phyloP scores from a whole-genome alignment of 371 early-diverging fungal genomes.

The Mortierella sp. region DNA sequence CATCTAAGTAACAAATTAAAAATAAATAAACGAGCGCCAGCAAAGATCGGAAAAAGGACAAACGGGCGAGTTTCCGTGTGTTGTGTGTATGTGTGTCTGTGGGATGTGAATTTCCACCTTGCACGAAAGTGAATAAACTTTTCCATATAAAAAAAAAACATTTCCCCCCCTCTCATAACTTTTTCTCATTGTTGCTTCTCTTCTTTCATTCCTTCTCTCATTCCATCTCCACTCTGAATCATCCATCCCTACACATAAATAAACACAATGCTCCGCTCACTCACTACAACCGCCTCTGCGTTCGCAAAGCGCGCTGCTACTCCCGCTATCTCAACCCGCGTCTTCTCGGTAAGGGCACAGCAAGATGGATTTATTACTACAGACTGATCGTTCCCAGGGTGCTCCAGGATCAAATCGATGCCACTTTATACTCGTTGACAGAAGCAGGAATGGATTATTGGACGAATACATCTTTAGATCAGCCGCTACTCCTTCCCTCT shows the following conservation, averaged over 20 bases:
- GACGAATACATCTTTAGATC: too few species aligned
- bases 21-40: slow-evolving; percentile 1
- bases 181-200: not conserved
- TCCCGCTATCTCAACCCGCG: slow-evolving; percentile 50
- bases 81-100: not conserved
- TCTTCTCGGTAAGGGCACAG: slow-evolving; percentile 40
- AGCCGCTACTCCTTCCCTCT: too few species aligned
- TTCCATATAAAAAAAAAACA: not conserved
- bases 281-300: slow-evolving; percentile 44
- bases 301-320: slow-evolving; percentile 51
- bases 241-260: not conserved
- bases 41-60: not conserved
- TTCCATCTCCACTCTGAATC: not conserved
- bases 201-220: slow-evolving; percentile 3
- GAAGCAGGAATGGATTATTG: too few species aligned
- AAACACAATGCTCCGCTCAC: slow-evolving; percentile 46
- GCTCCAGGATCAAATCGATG: not conserved
- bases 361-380: too few species aligned
- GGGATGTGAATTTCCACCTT: not conserved
- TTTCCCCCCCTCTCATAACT: not conserved
- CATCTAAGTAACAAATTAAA: not conserved
- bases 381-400: not conserved
- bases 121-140: not conserved
- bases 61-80: not conserved
- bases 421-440: too few species aligned